Conservation (phyloP, 495 filamentous ascomycete genomes). For the Neurospora pannonica region DNA sequence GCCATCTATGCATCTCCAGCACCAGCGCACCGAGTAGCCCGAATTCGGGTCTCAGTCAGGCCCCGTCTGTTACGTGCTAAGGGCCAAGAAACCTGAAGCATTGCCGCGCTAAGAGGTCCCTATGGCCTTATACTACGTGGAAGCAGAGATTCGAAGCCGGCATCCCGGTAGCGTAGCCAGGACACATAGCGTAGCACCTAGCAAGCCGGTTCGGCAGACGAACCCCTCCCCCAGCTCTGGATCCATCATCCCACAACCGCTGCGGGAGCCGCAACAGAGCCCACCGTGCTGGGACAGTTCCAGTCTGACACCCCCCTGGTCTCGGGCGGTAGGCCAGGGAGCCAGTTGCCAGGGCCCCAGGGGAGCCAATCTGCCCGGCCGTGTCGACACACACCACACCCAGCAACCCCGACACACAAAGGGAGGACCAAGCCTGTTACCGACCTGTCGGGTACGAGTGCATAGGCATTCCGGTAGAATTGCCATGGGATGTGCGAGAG, state of each 20-base stretch:
- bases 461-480: background rate
- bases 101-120: background rate
- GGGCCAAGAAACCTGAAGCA: background rate
- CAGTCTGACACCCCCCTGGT: background rate
- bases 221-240: background rate
- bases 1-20: slow-evolving; percentile 20
- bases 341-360: background rate
- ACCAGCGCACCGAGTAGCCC: slow-evolving; percentile 3
- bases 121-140: background rate
- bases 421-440: background rate
- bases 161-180: background rate
- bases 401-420: background rate
- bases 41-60: background rate
- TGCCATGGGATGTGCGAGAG: background rate
- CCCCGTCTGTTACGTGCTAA: background rate
- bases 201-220: background rate
- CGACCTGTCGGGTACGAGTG: background rate
- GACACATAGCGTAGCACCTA: background rate
- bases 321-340: background rate
- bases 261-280: background rate
- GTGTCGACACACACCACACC: background rate
- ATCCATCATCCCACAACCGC: background rate
- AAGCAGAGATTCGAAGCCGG: background rate
- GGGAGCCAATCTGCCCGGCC: background rate
- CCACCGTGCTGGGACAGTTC: background rate